phyloP scores from a whole-genome alignment of 1,139 yeast species.

The Blastobotrys capitulatus region DNA sequence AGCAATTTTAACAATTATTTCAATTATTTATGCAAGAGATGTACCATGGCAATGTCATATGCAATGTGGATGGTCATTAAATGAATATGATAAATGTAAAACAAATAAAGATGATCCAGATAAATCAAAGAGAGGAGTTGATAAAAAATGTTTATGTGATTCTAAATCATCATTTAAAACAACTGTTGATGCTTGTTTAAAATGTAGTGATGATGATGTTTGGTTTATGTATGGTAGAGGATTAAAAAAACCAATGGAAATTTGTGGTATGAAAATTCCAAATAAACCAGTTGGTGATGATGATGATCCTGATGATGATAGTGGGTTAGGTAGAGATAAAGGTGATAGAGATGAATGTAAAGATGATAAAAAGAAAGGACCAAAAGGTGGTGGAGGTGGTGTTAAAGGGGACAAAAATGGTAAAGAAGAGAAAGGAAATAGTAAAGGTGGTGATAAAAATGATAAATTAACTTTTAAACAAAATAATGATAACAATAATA shows the following conservation, averaged over 20 bases:
- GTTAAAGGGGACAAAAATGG: no score
- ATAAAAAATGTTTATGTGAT: conserved; percentile 1
- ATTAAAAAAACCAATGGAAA: conserved; percentile 1
- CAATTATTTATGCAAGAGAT: background rate
- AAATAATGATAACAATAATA: no score
- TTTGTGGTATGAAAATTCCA: conserved; percentile 1
- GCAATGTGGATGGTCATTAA: conserved; percentile 10
- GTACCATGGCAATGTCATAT: conserved; percentile 10
- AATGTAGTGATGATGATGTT: background rate
- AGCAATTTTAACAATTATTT: background rate
- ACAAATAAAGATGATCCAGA: background rate
- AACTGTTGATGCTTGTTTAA: conserved; percentile 3
- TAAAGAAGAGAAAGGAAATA: no score
- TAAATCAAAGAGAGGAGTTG: background rate
- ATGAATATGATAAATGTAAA: conserved; percentile 8
- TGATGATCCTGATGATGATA: background rate
- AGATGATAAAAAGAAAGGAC: background rate
- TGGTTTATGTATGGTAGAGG: conserved; percentile 4
- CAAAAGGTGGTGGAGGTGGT: background rate
- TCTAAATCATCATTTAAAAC: background rate
- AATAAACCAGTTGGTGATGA: background rate
- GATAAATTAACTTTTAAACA: no score
- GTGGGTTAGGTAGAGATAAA: background rate
- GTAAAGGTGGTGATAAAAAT: no score
- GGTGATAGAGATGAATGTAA: background rate